Percentiles rank a stretch among this genome's conserved stretches.
Conservation (phyloP, 2,329 filamentous ascomycete species). For the Beauveria sp. region DNA sequence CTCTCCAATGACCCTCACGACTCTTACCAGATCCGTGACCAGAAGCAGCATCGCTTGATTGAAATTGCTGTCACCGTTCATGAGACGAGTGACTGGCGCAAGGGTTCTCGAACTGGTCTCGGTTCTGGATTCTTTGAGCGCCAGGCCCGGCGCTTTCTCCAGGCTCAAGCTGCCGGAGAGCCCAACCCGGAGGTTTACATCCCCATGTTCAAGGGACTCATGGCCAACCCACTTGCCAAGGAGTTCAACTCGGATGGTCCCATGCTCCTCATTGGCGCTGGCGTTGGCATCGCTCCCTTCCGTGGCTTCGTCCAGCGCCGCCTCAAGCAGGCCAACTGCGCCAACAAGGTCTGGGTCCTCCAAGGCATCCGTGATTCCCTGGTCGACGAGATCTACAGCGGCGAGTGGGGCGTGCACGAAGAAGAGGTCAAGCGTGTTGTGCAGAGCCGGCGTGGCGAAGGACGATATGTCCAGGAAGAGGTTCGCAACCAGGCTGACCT, state of each 20-base stretch:
- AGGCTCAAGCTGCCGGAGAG: slow-evolving; percentile 55
- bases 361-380: slow-evolving; percentile 91
- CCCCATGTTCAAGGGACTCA: slow-evolving; percentile 97
- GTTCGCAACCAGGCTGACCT: slow-evolving; percentile 84
- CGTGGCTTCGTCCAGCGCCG: slow-evolving; percentile 93
- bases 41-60: slow-evolving; percentile 69
- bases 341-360: slow-evolving; percentile 96
- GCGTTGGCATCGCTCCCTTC: slow-evolving; percentile 95
- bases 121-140: slow-evolving; percentile 92
- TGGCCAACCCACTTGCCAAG: slow-evolving; percentile 90
- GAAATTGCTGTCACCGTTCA: slow-evolving; percentile 97
- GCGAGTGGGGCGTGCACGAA: slow-evolving; percentile 92
- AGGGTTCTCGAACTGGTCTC: slow-evolving; percentile 68
- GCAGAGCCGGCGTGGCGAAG: slow-evolving; percentile 67
- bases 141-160: slow-evolving; percentile 65
- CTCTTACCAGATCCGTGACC: slow-evolving; percentile 58
- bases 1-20: slow-evolving; percentile 93
- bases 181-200: slow-evolving; percentile 59
- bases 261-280: slow-evolving; percentile 95
- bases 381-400: slow-evolving; percentile 91
- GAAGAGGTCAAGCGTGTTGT: slow-evolving; percentile 77
- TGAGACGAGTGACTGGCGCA: slow-evolving; percentile 72
- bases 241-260: slow-evolving; percentile 91
- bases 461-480: slow-evolving; percentile 93
- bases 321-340: slow-evolving; percentile 88